Evolutionary conservation across 257 asterid species (phyloP).

Genomic region (Echites panduratus): DNA sequence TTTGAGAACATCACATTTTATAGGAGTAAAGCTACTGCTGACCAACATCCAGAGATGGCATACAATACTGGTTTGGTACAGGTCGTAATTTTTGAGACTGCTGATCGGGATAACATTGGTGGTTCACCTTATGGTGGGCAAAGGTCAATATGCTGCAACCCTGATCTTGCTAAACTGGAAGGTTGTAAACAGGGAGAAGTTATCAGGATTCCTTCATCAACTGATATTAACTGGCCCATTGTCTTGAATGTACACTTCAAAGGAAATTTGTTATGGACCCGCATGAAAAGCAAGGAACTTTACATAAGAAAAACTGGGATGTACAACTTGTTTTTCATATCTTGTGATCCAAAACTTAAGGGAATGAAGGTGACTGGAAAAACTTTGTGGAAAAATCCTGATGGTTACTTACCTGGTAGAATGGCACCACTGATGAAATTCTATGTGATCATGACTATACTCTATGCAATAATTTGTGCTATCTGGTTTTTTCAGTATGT

Average conservation of each 20-base stretch:
- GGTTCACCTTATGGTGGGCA: constrained; percentile 99
- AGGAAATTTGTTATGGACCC: constrained; percentile 58
- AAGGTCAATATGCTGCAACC: constrained; percentile 91
- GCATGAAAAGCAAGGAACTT: constrained; percentile 62
- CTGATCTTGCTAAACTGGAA: constrained; percentile 94
- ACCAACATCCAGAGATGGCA: constrained; percentile 49
- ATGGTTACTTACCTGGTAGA: constrained; percentile 95
- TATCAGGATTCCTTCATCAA: constrained; percentile 59
- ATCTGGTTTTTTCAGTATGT: constrained; percentile 86
- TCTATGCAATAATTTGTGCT: constrained; percentile 59
- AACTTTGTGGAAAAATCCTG: constrained; percentile 91
- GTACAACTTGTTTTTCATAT: constrained; percentile 93
- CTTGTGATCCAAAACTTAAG: constrained; percentile 88
- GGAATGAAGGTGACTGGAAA: constrained; percentile 75
- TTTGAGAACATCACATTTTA: constrained; percentile 90
- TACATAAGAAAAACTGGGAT: constrained; percentile 72
- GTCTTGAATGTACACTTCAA: constrained; percentile 55
- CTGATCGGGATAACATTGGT: constrained; percentile 85
- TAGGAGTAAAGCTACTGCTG: constrained; percentile 71
- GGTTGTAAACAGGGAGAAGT: constrained; percentile 94
- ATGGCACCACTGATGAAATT: constrained; percentile 94
- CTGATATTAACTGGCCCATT: constrained; percentile 69
- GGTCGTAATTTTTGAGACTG: constrained; percentile 79
- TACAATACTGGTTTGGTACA: constrained; percentile 78
- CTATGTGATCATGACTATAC: constrained; percentile 64